phyloP scores from a whole-genome alignment of 2,329 filamentous ascomycete genomes.

The Pseudogymnoascus sp. region DNA sequence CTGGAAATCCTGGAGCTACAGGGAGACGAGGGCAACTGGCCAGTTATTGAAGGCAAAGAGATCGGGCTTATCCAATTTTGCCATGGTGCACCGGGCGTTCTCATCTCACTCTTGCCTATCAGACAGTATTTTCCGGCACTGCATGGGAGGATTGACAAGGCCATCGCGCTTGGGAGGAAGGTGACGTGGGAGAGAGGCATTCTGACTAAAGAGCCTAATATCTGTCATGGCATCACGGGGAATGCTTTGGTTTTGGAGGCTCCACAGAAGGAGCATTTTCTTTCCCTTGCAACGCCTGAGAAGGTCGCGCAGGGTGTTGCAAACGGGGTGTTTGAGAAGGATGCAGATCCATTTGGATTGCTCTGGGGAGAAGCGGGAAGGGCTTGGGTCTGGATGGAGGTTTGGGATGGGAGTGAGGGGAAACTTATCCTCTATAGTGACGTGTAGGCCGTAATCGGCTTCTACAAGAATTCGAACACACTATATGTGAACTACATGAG shows the following conservation, averaged over 20 bases:
- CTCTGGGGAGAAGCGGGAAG: conserved; percentile 43
- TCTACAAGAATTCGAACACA: not conserved
- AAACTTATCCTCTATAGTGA: not conserved
- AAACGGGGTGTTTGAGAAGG: conserved; percentile 44
- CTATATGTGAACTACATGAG: not conserved
- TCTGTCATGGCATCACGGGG: conserved; percentile 60
- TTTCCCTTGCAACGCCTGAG: conserved; percentile 49
- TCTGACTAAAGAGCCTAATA: conserved; percentile 55
- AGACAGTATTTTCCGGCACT: conserved; percentile 49
- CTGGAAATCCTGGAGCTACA: conserved; percentile 52
- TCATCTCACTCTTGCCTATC: conserved; percentile 51
- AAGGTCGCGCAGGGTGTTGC: conserved; percentile 47
- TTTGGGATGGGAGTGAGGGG: conserved; percentile 7
- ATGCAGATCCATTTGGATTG: conserved; percentile 41
- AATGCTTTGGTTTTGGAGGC: conserved; percentile 46
- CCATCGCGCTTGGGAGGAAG: conserved; percentile 43
- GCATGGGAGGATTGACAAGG: conserved; percentile 43
- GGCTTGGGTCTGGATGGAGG: conserved; percentile 40
- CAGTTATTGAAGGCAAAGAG: conserved; percentile 37
- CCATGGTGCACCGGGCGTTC: conserved; percentile 58
- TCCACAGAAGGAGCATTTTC: conserved; percentile 43
- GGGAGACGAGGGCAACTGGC: conserved; percentile 56
- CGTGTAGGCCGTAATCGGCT: not conserved
- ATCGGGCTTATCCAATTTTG: conserved; percentile 55
- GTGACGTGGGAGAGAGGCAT: conserved; percentile 51